phyloP scores from a whole-genome alignment of 371 early-diverging fungal species.

The Funneliformis caledonium region DNA sequence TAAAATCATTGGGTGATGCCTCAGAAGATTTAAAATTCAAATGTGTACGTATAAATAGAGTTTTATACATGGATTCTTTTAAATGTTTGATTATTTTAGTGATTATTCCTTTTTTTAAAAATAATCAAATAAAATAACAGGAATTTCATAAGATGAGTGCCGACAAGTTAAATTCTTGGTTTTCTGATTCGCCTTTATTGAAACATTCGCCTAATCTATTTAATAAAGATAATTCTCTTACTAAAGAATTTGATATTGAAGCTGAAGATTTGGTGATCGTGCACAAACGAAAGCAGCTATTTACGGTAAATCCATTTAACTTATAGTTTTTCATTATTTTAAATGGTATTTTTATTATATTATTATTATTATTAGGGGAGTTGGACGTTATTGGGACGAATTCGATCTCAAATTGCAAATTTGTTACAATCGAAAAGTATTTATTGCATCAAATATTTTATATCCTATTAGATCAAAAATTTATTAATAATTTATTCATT shows the following conservation, averaged over 20 bases:
- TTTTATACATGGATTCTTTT: slow-evolving; percentile 26
- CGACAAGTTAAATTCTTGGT: slow-evolving; percentile 61
- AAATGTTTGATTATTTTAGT: no score
- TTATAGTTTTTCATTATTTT: neutral
- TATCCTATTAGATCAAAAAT: neutral
- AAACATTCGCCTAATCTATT: slow-evolving; percentile 46
- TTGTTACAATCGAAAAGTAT: slow-evolving; percentile 62
- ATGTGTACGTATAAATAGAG: neutral
- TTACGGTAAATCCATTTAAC: slow-evolving; percentile 52
- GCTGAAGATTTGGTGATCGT: slow-evolving; percentile 66
- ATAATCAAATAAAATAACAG: slow-evolving; percentile 42
- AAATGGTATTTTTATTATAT: neutral
- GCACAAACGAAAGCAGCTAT: slow-evolving; percentile 59
- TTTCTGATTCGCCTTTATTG: slow-evolving; percentile 50
- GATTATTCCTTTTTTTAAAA: neutral
- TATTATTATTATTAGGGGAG: slow-evolving; percentile 57
- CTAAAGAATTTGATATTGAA: slow-evolving; percentile 50
- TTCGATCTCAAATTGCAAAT: slow-evolving; percentile 65
- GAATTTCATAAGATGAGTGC: slow-evolving; percentile 64
- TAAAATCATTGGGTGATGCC: neutral
- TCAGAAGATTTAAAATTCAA: neutral
- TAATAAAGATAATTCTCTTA: slow-evolving; percentile 43
- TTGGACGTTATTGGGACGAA: slow-evolving; percentile 78
- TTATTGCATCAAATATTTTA: slow-evolving; percentile 1
- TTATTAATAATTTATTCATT: neutral